These are phyloP conservation scores for Ceratocystis destructans DNA, from an alignment of 2,329 filamentous ascomycete genomes.

Conservation along the genomic window DNA sequence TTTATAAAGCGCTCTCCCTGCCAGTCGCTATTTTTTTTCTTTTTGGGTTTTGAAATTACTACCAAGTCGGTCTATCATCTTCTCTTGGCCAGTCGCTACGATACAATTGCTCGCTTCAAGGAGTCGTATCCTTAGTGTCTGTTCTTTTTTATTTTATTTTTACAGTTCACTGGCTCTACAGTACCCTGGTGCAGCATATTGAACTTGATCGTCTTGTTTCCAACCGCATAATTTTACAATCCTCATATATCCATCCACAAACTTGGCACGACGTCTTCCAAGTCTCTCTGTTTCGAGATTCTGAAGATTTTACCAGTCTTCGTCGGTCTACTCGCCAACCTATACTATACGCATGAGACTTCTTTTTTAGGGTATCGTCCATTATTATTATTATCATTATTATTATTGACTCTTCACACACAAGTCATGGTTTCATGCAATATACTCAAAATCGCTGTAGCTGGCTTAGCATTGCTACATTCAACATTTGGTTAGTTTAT, in stretches of 20 bases:
- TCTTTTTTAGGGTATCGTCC: not conserved
- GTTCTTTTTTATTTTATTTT: not conserved
- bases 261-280: not conserved
- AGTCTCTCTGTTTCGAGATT: not conserved
- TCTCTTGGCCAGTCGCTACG: not conserved
- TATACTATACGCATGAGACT: not conserved
- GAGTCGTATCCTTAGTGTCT: not conserved
- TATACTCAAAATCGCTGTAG: slow-evolving; percentile 6
- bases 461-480: slow-evolving; percentile 13
- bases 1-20: not conserved
- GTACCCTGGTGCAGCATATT: not conserved
- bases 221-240: not conserved
- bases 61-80: not conserved
- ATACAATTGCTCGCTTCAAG: not conserved
- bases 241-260: not conserved
- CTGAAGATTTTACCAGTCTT: not conserved
- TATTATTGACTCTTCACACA: not conserved
- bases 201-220: not conserved
- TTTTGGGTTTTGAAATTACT: too few species aligned
- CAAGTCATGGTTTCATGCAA: slow-evolving; percentile 10
- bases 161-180: not conserved
- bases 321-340: not conserved
- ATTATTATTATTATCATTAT: slow-evolving; percentile 1
- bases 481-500: slow-evolving; percentile 14
- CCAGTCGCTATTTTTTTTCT: not conserved